A percentile compares a stretch with the other conserved stretches of the same genome.
These are phyloP conservation scores for Phytophthora ohioensis DNA, from an alignment of 352 stramenopile species.

Conservation along the genomic window DNA sequence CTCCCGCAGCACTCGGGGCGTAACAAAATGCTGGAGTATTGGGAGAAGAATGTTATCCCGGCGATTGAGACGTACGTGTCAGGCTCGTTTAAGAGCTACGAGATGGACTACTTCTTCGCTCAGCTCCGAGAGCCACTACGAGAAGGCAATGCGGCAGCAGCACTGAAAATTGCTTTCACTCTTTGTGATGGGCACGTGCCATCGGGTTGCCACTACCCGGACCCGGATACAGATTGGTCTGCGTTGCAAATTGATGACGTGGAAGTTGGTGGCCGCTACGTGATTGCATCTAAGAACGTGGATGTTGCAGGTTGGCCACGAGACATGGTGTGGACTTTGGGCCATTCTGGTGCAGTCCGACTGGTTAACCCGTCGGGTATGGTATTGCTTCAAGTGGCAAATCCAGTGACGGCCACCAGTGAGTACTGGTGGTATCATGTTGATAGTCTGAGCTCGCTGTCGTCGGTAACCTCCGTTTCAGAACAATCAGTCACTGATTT, in stretches of 20 bases:
- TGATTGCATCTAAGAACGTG: constrained; percentile 49
- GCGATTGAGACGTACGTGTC: constrained; percentile 85
- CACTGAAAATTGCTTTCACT: constrained; percentile 84
- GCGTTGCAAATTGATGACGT: constrained; percentile 82
- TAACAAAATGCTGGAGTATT: constrained; percentile 88
- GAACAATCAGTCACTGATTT: constrained; percentile 58
- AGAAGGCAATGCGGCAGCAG: constrained; percentile 77
- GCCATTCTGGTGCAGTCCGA: constrained; percentile 61
- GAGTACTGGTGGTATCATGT: constrained; percentile 84
- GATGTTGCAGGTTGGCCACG: constrained; percentile 51
- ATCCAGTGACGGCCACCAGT: constrained; percentile 52
- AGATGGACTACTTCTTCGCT: constrained; percentile 91
- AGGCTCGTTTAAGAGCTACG: constrained; percentile 87
- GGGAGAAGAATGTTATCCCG: constrained; percentile 88
- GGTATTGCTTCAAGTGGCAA: constrained; percentile 71
- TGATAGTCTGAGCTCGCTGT: constrained; percentile 48
- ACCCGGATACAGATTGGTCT: constrained; percentile 80
- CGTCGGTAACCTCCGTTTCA: constrained; percentile 27
- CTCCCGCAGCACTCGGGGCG: constrained; percentile 72
- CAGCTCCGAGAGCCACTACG: constrained; percentile 78
- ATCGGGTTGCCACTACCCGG: constrained; percentile 81
- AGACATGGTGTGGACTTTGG: constrained; percentile 75
- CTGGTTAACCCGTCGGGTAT: constrained; percentile 62
- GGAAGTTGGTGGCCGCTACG: constrained; percentile 66
- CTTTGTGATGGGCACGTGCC: constrained; percentile 83